Percentiles rank a stretch among this genome's conserved stretches.
Conservation (phyloP, 495 filamentous ascomycete genomes). For the Penicillium argentinense region DNA sequence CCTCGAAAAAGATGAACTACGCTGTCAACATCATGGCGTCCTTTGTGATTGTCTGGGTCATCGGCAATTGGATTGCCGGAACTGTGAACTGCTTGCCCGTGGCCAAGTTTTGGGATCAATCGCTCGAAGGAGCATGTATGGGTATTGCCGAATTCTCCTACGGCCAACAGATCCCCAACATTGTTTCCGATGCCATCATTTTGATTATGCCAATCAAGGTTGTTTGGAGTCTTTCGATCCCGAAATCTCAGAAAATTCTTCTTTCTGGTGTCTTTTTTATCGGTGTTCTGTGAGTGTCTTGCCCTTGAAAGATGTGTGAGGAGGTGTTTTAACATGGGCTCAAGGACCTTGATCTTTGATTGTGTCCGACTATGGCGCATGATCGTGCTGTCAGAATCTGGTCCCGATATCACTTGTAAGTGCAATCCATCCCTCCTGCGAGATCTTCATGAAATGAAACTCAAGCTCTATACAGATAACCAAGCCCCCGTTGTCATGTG, state of each 20-base stretch:
- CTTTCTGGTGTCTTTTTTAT: slow-evolving; percentile 42
- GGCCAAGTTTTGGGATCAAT: slow-evolving; percentile 30
- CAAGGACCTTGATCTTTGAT: slow-evolving; percentile 24
- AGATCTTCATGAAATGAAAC: not conserved
- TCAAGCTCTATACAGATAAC: slow-evolving; percentile 17
- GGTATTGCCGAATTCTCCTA: slow-evolving; percentile 31
- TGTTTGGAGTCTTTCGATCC: slow-evolving; percentile 40
- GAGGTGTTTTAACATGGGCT: not conserved
- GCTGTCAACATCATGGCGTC: slow-evolving; percentile 25
- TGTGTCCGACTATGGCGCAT: slow-evolving; percentile 20
- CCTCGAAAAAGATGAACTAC: slow-evolving; percentile 23
- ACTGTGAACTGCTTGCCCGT: slow-evolving; percentile 36
- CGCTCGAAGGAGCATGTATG: slow-evolving; percentile 30
- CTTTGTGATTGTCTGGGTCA: slow-evolving; percentile 31
- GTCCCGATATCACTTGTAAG: slow-evolving; percentile 28
- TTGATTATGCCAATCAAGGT: slow-evolving; percentile 50
- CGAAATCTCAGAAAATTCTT: slow-evolving; percentile 35
- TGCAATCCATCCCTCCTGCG: not conserved
- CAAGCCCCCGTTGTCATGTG: slow-evolving; percentile 29
- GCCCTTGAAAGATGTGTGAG: not conserved
- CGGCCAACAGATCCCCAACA: slow-evolving; percentile 40
- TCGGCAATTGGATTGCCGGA: slow-evolving; percentile 26
- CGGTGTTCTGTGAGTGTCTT: slow-evolving; percentile 34
- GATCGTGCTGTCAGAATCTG: slow-evolving; percentile 16
- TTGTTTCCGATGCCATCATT: slow-evolving; percentile 39